These are phyloP conservation scores for Achaetomiella virescens DNA, from an alignment of 495 filamentous ascomycete species.

Conservation along the genomic window DNA sequence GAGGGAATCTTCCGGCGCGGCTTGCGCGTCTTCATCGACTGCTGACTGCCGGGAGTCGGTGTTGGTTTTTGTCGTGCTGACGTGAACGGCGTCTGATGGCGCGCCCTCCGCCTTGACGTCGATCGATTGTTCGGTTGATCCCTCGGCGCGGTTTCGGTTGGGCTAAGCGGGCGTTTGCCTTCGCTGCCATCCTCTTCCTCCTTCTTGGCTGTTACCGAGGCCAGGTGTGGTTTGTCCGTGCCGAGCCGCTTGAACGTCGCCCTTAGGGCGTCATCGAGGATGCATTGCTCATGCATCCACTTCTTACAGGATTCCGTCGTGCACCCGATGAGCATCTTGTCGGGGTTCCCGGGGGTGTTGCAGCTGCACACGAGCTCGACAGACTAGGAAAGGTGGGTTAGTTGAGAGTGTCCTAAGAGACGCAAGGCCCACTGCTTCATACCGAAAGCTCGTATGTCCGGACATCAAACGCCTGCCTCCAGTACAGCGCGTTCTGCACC, in stretches of 20 bases:
- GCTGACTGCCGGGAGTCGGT: constrained; percentile 24
- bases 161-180: constrained; percentile 37
- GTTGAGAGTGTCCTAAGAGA: background rate
- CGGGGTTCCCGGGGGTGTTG: constrained; percentile 56
- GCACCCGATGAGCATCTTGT: constrained; percentile 54
- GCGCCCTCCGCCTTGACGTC: constrained; percentile 40
- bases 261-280: constrained; percentile 46
- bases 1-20: constrained; percentile 19
- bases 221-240: constrained; percentile 38
- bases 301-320: constrained; percentile 48
- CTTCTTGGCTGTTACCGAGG: constrained; percentile 31
- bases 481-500: constrained; percentile 51
- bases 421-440: constrained; percentile 18
- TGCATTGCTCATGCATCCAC: constrained; percentile 60
- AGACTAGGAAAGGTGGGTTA: constrained; percentile 34
- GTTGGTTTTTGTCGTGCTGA: constrained; percentile 21
- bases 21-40: constrained; percentile 25
- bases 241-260: constrained; percentile 43
- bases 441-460: constrained; percentile 53
- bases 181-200: constrained; percentile 28
- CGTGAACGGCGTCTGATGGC: constrained; percentile 24
- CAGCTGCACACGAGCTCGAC: constrained; percentile 57
- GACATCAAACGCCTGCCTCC: constrained; percentile 59
- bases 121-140: constrained; percentile 39
- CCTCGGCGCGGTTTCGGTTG: constrained; percentile 36